These are phyloP conservation scores for Coemansia sp. DNA, from an alignment of 192 early-diverging fungal species.

Conservation along the genomic window DNA sequence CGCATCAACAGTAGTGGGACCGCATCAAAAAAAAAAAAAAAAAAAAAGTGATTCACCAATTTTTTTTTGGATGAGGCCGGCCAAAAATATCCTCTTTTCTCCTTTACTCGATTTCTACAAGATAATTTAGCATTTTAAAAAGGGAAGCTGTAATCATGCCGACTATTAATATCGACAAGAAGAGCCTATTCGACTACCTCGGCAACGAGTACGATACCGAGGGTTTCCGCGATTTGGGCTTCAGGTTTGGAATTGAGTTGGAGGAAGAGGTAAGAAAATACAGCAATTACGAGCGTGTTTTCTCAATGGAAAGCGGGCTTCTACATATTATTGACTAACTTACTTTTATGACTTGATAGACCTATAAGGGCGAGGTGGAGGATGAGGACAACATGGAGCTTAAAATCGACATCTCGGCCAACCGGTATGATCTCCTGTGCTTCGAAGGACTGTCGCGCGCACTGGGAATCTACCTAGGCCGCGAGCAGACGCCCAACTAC, in stretches of 20 bases:
- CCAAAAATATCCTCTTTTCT: not conserved
- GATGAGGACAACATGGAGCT: conserved; percentile 73
- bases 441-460: conserved; percentile 93
- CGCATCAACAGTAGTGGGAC: conserved; percentile 3
- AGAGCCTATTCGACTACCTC: conserved; percentile 80
- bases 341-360: conserved; percentile 19
- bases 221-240: conserved; percentile 97
- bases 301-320: not conserved
- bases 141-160: conserved; percentile 68
- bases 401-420: conserved; percentile 98
- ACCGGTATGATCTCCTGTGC: conserved; percentile 96
- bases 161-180: conserved; percentile 92
- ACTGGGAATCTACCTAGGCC: conserved; percentile 79
- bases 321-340: not conserved
- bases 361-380: conserved; percentile 29
- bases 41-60: conserved; percentile 26
- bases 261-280: conserved; percentile 89
- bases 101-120: conserved; percentile 1
- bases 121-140: not conserved
- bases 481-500: conserved; percentile 51
- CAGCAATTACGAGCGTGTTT: not conserved
- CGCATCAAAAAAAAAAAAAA: not conserved
- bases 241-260: conserved; percentile 98
- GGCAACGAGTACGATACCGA: conserved; percentile 71
- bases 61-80: conserved; percentile 1